Evolutionary conservation across 208 protist species (phyloP).

Genomic region (Crithidia mellificae): DNA sequence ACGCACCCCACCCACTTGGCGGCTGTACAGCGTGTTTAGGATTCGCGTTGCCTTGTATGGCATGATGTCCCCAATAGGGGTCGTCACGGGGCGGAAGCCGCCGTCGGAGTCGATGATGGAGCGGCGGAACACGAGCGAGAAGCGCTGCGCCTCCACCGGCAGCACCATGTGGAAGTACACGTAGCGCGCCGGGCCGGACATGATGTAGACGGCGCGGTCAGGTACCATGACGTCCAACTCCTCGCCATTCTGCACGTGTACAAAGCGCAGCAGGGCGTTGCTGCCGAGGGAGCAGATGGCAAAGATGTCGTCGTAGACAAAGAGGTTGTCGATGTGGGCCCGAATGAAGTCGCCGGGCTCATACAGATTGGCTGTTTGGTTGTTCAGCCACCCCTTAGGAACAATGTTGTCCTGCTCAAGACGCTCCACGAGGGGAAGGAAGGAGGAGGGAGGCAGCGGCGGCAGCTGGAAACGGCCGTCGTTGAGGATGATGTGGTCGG

Average conservation of each 20-base stretch:
- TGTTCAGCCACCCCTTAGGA: slow-evolving; percentile 81
- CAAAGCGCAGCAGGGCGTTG: slow-evolving; percentile 81
- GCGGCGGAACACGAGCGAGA: slow-evolving; percentile 83
- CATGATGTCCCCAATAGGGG: slow-evolving; percentile 74
- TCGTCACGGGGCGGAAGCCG: slow-evolving; percentile 71
- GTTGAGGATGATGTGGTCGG: slow-evolving; percentile 73
- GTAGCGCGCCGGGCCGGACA: slow-evolving; percentile 85
- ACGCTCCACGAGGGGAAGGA: slow-evolving; percentile 68
- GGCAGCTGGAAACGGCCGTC: slow-evolving; percentile 90
- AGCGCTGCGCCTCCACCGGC: slow-evolving; percentile 81
- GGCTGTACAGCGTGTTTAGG: slow-evolving; percentile 84
- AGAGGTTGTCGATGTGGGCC: slow-evolving; percentile 90
- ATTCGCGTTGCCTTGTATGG: slow-evolving; percentile 83
- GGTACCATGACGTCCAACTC: slow-evolving; percentile 86
- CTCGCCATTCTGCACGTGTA: slow-evolving; percentile 89
- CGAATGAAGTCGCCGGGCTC: slow-evolving; percentile 88
- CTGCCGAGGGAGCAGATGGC: slow-evolving; percentile 77
- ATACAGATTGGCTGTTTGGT: slow-evolving; percentile 90
- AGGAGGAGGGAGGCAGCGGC: slow-evolving; percentile 66
- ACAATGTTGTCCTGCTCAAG: slow-evolving; percentile 81
- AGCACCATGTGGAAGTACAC: slow-evolving; percentile 93
- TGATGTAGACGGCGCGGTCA: slow-evolving; percentile 83
- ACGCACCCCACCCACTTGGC: slow-evolving; percentile 80
- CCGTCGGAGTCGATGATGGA: slow-evolving; percentile 89
- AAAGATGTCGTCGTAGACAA: slow-evolving; percentile 91